Evolutionary conservation across 106 monocot genomes (phyloP), one percentile per base, ranked within the genome.

Genomic region (Cymbidium sinense): DNA sequence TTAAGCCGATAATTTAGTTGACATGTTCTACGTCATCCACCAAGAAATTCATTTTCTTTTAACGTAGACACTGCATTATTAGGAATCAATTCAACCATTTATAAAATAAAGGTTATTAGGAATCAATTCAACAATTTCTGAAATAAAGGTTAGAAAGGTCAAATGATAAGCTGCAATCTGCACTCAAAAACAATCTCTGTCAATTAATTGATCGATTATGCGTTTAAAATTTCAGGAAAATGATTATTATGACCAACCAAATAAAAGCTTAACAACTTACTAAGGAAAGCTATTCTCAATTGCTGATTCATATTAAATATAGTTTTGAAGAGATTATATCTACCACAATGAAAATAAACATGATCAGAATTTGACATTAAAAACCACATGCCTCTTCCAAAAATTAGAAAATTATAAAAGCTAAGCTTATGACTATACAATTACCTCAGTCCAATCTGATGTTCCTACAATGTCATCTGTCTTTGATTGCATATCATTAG

Each of bases 401-500:
- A 25, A 27, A 44, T 43, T 10, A 21, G 18, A 74, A 23, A 74
- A 27, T 17, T 74, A 13, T 47, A 13, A 27, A 74, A 11, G 35
- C 41, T 43, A 13, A 44, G 27, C 21, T 74, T 43, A 43, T 44
- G 25, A 15, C 21, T 67, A 67, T 13, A 13, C 4, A 33, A 31
- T 33, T 43, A 74, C 74, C 74, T 74, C 44, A 74, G 44, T 41
- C 3, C 12, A 18, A 74, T 43, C 44, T 27, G 74, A 44, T 4
- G 41, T 44, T 74, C 4, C 74, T 2, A 74, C 28, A 19, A 44
- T 27, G 35, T 44, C 44, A 74, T 74, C 44, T 47, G 34, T 12
- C 74, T 74, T 74, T 21, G 43, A 28, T 47, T 43, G 74, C 6
- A 28, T 28, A 23, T n/a, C 74, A 74, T 44, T 43, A 74, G 23